Conservation (phyloP, 352 stramenopile species). For the Phytophthora foliorum region DNA sequence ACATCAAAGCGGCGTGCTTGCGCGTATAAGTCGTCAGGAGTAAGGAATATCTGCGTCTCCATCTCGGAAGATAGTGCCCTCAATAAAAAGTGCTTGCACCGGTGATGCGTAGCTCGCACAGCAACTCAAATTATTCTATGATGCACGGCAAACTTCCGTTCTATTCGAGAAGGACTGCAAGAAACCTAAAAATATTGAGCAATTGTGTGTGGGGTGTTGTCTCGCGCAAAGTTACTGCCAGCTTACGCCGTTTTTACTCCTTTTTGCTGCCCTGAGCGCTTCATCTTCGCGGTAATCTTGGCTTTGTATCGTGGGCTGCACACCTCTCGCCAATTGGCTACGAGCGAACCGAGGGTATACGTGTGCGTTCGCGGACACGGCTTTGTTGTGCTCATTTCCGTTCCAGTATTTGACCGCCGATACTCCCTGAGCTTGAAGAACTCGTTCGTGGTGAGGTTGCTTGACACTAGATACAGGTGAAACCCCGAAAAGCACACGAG, state of each 20-base stretch:
- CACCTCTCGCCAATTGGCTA: conserved; percentile 43
- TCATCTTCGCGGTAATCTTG: conserved; percentile 15
- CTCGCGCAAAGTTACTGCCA: neutral
- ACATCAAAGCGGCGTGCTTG: conserved; percentile 53
- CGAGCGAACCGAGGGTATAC: conserved; percentile 30
- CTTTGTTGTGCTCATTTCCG: neutral
- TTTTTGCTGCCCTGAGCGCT: conserved; percentile 12
- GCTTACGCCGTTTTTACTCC: conserved; percentile 21
- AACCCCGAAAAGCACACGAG: conserved; percentile 62
- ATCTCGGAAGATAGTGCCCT: conserved; percentile 9
- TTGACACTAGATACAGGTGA: conserved; percentile 61
- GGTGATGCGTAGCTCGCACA: neutral
- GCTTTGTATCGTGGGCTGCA: conserved; percentile 43
- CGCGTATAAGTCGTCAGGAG: conserved; percentile 58
- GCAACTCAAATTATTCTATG: neutral
- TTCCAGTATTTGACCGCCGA: neutral
- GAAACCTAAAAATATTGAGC: conserved; percentile 21
- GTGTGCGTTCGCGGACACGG: conserved; percentile 3
- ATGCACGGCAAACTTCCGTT: no score
- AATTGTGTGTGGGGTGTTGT: no score
- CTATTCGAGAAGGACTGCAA: no score
- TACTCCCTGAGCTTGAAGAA: conserved; percentile 70
- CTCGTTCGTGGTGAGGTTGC: conserved; percentile 77
- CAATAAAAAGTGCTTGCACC: neutral
- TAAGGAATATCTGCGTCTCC: conserved; percentile 22